Percentiles rank a stretch among this genome's conserved stretches.
phyloP scores from a whole-genome alignment of 768 basidiomycete species.

The Sarcodon aspratus region DNA sequence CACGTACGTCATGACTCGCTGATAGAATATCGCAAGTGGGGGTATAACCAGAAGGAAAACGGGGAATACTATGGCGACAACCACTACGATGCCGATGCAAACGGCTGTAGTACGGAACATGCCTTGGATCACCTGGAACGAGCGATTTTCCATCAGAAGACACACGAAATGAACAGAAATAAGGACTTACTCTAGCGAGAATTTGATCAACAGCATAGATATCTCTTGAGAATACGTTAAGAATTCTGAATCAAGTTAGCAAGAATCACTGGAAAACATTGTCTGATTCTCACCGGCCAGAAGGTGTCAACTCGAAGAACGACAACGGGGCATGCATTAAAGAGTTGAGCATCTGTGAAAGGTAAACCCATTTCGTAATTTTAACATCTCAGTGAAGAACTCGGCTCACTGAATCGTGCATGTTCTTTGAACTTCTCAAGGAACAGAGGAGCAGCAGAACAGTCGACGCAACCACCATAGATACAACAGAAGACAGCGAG shows the following conservation, averaged over 20 bases:
- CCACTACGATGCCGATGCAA: slow-evolving; percentile 48
- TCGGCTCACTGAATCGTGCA: slow-evolving; percentile 58
- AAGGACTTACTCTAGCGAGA: slow-evolving; percentile 44
- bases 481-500: slow-evolving; percentile 42
- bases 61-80: slow-evolving; percentile 78
- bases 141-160: slow-evolving; percentile 1
- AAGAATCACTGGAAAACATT: not conserved
- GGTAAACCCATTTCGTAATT: not conserved
- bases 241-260: slow-evolving; percentile 34
- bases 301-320: slow-evolving; percentile 87
- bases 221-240: slow-evolving; percentile 90
- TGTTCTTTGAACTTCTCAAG: slow-evolving; percentile 55
- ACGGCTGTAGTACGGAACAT: slow-evolving; percentile 54
- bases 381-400: not conserved
- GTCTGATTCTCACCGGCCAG: slow-evolving; percentile 46
- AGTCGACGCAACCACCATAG: slow-evolving; percentile 45
- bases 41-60: slow-evolving; percentile 65
- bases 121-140: slow-evolving; percentile 43
- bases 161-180: not conserved
- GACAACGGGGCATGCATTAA: slow-evolving; percentile 76
- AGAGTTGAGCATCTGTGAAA: slow-evolving; percentile 59
- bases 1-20: slow-evolving; percentile 65
- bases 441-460: slow-evolving; percentile 73
- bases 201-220: slow-evolving; percentile 79
- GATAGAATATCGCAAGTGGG: slow-evolving; percentile 74